A percentile compares a stretch with the other conserved stretches of the same genome.
These are phyloP conservation scores for Aureobasidium pullulans DNA, from an alignment of 2,329 filamentous ascomycete species.

Conservation along the genomic window DNA sequence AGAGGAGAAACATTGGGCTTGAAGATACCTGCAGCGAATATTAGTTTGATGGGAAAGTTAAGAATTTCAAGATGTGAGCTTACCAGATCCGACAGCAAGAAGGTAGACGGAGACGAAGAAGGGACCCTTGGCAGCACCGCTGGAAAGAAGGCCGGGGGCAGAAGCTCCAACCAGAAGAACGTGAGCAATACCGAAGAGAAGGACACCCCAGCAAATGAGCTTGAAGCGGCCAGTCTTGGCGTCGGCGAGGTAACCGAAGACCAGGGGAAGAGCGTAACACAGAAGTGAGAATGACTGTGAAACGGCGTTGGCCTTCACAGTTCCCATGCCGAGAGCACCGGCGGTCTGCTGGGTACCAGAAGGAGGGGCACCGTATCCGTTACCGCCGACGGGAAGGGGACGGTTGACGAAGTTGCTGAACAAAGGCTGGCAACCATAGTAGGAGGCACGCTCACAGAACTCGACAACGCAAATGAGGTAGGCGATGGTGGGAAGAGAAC, in stretches of 20 bases:
- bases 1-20: slow-evolving; percentile 62
- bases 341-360: slow-evolving; percentile 31
- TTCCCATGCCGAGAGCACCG: slow-evolving; percentile 54
- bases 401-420: slow-evolving; percentile 58
- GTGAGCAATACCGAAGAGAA: slow-evolving; percentile 33
- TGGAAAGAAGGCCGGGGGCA: slow-evolving; percentile 23
- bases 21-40: slow-evolving; percentile 48
- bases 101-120: slow-evolving; percentile 37
- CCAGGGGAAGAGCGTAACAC: slow-evolving; percentile 51
- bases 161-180: slow-evolving; percentile 25
- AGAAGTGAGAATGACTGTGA: slow-evolving; percentile 50
- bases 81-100: slow-evolving; percentile 31
- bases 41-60: background rate
- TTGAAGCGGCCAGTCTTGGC: slow-evolving; percentile 35
- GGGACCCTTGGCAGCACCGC: slow-evolving; percentile 29
- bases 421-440: slow-evolving; percentile 49
- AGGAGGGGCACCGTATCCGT: slow-evolving; percentile 28
- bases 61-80: slow-evolving; percentile 32
- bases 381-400: slow-evolving; percentile 42
- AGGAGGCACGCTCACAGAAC: slow-evolving; percentile 54
- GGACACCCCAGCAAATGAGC: slow-evolving; percentile 32
- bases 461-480: slow-evolving; percentile 54
- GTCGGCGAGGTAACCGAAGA: slow-evolving; percentile 38
- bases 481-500: slow-evolving; percentile 43
- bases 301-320: slow-evolving; percentile 46